Evolutionary conservation across 1,284 basidiomycete species (phyloP).

Genomic region (Omphalotus olearius): DNA sequence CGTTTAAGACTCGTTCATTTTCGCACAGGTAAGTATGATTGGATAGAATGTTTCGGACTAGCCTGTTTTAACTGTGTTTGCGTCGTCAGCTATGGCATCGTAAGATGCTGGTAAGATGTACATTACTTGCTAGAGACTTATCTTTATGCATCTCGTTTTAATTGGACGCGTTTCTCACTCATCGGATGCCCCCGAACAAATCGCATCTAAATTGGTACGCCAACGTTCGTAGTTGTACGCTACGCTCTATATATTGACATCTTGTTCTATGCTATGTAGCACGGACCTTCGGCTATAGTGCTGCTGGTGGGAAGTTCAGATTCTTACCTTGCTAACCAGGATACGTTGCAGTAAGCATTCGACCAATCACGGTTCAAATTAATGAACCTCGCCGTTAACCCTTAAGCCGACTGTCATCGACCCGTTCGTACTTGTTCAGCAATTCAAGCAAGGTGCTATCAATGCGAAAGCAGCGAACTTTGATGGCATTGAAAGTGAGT

Average conservation of each 20-base stretch:
- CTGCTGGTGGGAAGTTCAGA: slow-evolving; percentile 11
- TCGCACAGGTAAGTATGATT: background rate
- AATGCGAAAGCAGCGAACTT: slow-evolving; percentile 27
- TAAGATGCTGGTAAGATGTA: slow-evolving; percentile 7
- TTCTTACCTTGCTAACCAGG: slow-evolving; percentile 10
- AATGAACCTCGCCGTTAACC: background rate
- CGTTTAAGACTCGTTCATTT: slow-evolving; percentile 14
- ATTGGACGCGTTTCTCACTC: slow-evolving; percentile 14
- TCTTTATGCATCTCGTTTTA: background rate
- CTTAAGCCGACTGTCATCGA: slow-evolving; percentile 16
- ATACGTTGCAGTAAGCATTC: slow-evolving; percentile 7
- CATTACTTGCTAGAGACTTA: no score
- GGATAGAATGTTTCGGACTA: background rate
- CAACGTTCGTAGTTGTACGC: background rate
- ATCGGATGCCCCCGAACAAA: slow-evolving; percentile 16
- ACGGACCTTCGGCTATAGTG: slow-evolving; percentile 11
- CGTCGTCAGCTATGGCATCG: slow-evolving; percentile 15
- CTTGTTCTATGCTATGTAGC: background rate
- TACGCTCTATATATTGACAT: background rate
- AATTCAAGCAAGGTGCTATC: slow-evolving; percentile 34
- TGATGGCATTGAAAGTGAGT: slow-evolving; percentile 34
- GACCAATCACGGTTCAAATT: background rate
- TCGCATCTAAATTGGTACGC: background rate
- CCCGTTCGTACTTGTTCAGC: slow-evolving; percentile 23
- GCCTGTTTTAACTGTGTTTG: background rate